Base-by-base conservation (phyloP, 1,284 basidiomycete species). In the Rhizoctonia solani region DNA sequence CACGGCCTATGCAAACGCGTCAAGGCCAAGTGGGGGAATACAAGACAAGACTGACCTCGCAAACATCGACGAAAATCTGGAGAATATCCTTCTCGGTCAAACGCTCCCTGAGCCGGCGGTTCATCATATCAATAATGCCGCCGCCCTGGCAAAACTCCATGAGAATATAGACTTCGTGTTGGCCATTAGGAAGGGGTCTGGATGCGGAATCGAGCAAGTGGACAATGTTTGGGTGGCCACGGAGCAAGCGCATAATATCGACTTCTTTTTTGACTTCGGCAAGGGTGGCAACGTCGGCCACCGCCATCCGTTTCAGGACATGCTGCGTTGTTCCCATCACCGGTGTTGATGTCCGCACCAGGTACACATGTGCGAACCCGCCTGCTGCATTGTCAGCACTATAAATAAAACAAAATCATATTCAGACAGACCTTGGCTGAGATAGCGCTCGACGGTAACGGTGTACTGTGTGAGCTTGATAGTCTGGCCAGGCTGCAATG, bases 101-200 rank as follows among this genome's bases (percentile, higher is more conserved):
- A 25, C 97, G 87, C 76, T 98, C 93, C 56, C 95, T 87, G 42
- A 99, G 83, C 54, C 96, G 86, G 72, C 95, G 88, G 78, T 99
- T 99, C 89, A 99, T 93, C 86, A 99, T 93, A 79, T 99, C 97
- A 78, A 99, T 98, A 73, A 99, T 97, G 42, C 97, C 97, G 27
- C 97, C 97, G 49, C 95, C 88, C 8, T 85, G 74, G 76, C 95
- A 98, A 77, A 89, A 98, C 78, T 99, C 97, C 97, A 99, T 99
- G 69, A 99, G 84, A 75, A 99, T 99, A 78, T 98, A 98, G 52
- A 99, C 95, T 78, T 99, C 97, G 76, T 91, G 95, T 50, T 84
- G 83, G 50, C 93, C 93, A 74, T 89, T 90, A 1, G 90, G 81
- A 75, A 92, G 83, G 69, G 86, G 85, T 71, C 92, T 87, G 83